Conservation (phyloP, 2,329 filamentous ascomycete genomes). For the Pseudogymnoascus sp. region DNA sequence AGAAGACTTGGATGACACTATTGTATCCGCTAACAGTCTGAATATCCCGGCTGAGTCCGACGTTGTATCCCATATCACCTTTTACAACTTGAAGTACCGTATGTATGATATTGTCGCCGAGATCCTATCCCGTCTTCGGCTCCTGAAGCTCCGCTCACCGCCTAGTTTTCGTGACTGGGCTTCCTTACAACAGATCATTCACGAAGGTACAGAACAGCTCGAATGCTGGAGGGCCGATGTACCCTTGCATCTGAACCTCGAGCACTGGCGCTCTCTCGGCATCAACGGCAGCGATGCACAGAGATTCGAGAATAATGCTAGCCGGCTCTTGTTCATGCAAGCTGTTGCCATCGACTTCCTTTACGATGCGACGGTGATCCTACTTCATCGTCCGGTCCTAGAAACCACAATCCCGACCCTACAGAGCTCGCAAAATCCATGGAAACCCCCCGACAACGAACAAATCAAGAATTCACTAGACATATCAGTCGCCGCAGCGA, state of each 20-base stretch:
- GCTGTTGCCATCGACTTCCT: slow-evolving; percentile 19
- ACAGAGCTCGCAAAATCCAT: background rate
- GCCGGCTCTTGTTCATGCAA: slow-evolving; percentile 13
- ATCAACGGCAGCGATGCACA: background rate
- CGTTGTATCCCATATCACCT: slow-evolving; percentile 13
- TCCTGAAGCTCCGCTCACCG: slow-evolving; percentile 20
- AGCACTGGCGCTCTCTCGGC: background rate
- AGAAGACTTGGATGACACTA: slow-evolving; percentile 23
- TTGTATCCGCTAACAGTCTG: background rate
- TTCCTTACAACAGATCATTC: slow-evolving; percentile 16
- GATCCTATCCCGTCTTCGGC: slow-evolving; percentile 23
- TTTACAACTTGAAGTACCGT: slow-evolving; percentile 25
- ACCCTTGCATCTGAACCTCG: slow-evolving; percentile 12
- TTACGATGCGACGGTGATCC: slow-evolving; percentile 20
- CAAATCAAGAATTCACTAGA: slow-evolving; percentile 15
- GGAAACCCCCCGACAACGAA: background rate
- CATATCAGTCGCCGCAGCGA: slow-evolving; percentile 25
- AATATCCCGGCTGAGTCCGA: background rate
- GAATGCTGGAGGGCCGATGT: slow-evolving; percentile 13
- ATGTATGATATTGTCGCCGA: slow-evolving; percentile 26
- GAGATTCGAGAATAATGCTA: background rate
- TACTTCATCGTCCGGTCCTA: slow-evolving; percentile 22
- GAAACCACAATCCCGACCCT: slow-evolving; percentile 14
- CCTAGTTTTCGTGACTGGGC: slow-evolving; percentile 17
- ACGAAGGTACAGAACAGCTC: slow-evolving; percentile 15